These are phyloP conservation scores for Crassisporium funariophilum DNA, from an alignment of 768 basidiomycete genomes.

Conservation along the genomic window DNA sequence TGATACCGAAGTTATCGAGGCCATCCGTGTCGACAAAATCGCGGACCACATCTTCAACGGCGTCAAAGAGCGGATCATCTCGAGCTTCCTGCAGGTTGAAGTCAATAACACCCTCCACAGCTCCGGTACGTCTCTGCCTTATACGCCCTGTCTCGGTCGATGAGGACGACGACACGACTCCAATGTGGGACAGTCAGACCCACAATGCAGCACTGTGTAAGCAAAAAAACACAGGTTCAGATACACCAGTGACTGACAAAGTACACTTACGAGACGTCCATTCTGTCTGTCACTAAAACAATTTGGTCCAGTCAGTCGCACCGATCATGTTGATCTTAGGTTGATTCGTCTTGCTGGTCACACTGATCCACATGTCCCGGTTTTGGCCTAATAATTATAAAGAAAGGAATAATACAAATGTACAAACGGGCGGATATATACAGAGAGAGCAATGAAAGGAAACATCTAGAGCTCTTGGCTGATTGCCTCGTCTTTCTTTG, in stretches of 20 bases:
- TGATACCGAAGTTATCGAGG: no score
- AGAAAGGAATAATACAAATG: slow-evolving; percentile 9
- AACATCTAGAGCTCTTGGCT: slow-evolving; percentile 46
- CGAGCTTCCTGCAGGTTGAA: slow-evolving; percentile 9
- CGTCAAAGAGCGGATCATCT: slow-evolving; percentile 12
- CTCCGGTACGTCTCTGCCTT: slow-evolving; percentile 4
- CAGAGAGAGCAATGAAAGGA: slow-evolving; percentile 22
- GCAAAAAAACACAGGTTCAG: no score
- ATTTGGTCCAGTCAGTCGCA: no score
- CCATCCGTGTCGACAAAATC: slow-evolving; percentile 32
- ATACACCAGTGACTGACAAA: no score
- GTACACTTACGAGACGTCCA: no score
- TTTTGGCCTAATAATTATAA: slow-evolving; percentile 1
- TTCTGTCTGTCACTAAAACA: no score
- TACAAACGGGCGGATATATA: slow-evolving; percentile 25
- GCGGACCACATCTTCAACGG: slow-evolving; percentile 29
- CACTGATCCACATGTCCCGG: no score
- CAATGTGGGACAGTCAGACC: no score
- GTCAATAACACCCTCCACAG: slow-evolving; percentile 22
- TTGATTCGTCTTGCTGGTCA: no score
- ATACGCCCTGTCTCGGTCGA: slow-evolving; percentile 12
- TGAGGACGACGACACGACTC: no score
- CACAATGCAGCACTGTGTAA: no score
- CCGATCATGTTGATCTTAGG: no score
- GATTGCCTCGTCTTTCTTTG: slow-evolving; percentile 46